Evolutionary conservation across 2,329 filamentous ascomycete species (phyloP), one percentile per base, ranked within the genome.

Genomic region (Diaporthe australafricana): DNA sequence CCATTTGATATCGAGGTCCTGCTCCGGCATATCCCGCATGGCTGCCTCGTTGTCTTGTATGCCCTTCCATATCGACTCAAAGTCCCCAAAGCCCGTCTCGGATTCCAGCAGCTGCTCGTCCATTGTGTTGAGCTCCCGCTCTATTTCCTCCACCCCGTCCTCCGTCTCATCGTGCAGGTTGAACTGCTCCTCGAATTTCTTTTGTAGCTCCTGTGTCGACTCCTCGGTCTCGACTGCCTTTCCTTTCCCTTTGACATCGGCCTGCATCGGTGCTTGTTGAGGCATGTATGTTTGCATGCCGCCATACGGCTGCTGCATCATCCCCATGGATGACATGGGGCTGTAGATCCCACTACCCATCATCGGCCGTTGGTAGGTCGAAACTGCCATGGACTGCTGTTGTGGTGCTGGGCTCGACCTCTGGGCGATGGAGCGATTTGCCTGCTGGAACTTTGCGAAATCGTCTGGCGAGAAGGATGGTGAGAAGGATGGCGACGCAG

Each of bases 181-280:
- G 57, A 80, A 77, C 52, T 81, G 70, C 65, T 81, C 80, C 55
- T 77, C 76, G 52, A 84, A 79, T 70, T 82, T 77, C 35, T 82
- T 81, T 74, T 87, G 82, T 77, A 88, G 83, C 78, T 92, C 88
- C 73, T 91, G 86, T 74, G 79, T 97, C 16, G 53, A 35, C 77
- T 99, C 96, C 80, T 98, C 94, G 30, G 98, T 89, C 84, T 98
- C 96, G 16, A 98, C 92, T 84, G 98, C 90, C 82, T 97, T 97
- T 48, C 93, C 95, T 81, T 98, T 98, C 72, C 93, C 94, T 81
- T 95, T 93, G 63, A 83, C 77, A 77, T 84, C 77, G 76, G 80
- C 83, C 77, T 86, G 79, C 76, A 83, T 17, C 30, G 72, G 66
- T 1, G 52, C 35, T 70, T 84, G 82, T 42, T 81, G 80, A 72